Percentiles rank a stretch among this genome's conserved stretches.
Evolutionary conservation across 2,329 filamentous ascomycete species (phyloP).

Genomic region (Diplodia scrobiculata): DNA sequence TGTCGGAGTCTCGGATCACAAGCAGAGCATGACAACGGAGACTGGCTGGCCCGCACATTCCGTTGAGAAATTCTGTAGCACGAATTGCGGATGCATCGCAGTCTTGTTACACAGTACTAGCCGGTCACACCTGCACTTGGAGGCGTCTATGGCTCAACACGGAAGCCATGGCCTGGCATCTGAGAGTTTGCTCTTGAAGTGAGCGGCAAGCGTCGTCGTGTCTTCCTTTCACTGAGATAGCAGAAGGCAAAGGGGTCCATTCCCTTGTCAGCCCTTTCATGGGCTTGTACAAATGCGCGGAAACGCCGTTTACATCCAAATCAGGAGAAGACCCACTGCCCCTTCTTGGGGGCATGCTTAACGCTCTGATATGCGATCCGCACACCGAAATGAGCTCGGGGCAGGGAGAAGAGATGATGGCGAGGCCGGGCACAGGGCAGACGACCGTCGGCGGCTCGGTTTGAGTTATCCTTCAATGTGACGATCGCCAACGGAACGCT

Average conservation of each 20-base stretch:
- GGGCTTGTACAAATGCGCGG: background rate
- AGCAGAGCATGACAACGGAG: background rate
- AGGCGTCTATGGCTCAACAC: background rate
- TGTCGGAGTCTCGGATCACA: slow-evolving; percentile 2
- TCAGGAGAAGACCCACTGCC: slow-evolving; percentile 2
- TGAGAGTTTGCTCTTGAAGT: background rate
- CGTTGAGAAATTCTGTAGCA: background rate
- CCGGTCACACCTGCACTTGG: background rate
- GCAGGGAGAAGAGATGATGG: background rate
- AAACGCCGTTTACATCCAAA: background rate
- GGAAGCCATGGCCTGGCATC: no score
- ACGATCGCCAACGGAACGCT: background rate
- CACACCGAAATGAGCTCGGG: background rate
- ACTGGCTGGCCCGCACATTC: no score
- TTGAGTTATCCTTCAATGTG: background rate
- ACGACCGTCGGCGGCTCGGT: background rate
- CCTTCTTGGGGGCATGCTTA: background rate
- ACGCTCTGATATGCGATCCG: background rate
- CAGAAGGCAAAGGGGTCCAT: background rate
- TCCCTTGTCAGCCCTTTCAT: background rate
- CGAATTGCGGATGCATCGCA: background rate
- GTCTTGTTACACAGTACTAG: background rate
- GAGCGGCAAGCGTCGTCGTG: no score
- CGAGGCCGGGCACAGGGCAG: no score
- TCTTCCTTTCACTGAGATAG: no score